These are phyloP conservation scores for Curvularia sp. DNA, from an alignment of 2,329 filamentous ascomycete genomes.

Conservation along the genomic window DNA sequence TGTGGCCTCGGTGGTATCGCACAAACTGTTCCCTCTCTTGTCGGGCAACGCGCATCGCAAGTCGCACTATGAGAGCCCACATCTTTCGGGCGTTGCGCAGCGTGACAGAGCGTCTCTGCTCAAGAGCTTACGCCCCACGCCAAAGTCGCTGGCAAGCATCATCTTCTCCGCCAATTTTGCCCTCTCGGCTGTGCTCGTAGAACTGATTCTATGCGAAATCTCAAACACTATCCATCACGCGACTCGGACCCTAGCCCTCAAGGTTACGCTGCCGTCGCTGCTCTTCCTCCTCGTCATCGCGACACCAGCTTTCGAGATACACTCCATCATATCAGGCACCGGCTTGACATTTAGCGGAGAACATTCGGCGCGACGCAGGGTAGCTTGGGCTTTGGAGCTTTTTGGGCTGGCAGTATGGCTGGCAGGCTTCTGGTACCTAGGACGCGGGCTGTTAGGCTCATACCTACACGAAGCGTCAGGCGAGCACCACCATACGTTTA, in stretches of 20 bases:
- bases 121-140: constrained; percentile 49
- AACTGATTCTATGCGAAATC: constrained; percentile 84
- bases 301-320: constrained; percentile 80
- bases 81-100: constrained; percentile 56
- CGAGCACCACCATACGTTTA: constrained; percentile 56
- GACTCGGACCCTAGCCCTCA: constrained; percentile 72
- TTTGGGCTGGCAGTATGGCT: constrained; percentile 73
- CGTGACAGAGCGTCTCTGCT: constrained; percentile 35
- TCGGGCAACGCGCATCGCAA: constrained; percentile 64
- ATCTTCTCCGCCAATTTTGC: constrained; percentile 80
- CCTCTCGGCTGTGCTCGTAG: constrained; percentile 76
- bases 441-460: constrained; percentile 65
- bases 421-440: constrained; percentile 77
- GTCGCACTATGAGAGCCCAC: constrained; percentile 67
- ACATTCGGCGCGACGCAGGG: constrained; percentile 62
- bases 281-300: constrained; percentile 75
- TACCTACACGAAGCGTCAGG: constrained; percentile 58
- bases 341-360: constrained; percentile 70
- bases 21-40: constrained; percentile 76
- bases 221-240: constrained; percentile 73
- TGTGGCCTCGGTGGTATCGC: constrained; percentile 68
- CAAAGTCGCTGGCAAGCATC: constrained; percentile 60
- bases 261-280: constrained; percentile 72
- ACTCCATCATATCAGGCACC: constrained; percentile 63
- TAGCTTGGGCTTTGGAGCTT: constrained; percentile 70